phyloP scores from a whole-genome alignment of 2,329 filamentous ascomycete genomes.

The Sporothrix dimorphospora region DNA sequence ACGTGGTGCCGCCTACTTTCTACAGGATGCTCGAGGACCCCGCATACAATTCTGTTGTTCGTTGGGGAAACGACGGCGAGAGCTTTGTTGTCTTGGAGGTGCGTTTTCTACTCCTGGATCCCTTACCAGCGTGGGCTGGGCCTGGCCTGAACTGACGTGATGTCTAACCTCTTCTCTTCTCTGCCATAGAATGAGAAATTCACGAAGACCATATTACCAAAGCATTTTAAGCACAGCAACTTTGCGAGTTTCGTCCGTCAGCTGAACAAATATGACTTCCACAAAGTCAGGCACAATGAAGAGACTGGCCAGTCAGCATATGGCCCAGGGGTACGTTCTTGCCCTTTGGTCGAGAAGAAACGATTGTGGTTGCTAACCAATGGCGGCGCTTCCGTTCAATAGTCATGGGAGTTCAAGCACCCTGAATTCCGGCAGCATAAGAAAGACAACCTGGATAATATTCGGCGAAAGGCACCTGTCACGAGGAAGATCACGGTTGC shows the following conservation, averaged over 20 bases:
- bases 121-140: neutral
- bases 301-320: constrained; percentile 82
- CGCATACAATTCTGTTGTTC: constrained; percentile 86
- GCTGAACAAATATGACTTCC: constrained; percentile 63
- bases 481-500: constrained; percentile 68
- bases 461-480: constrained; percentile 90
- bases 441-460: constrained; percentile 95
- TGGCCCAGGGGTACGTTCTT: constrained; percentile 66
- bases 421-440: constrained; percentile 95
- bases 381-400: constrained; percentile 29
- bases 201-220: constrained; percentile 93
- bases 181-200: constrained; percentile 87
- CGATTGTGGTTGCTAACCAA: neutral
- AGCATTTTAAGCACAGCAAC: constrained; percentile 99
- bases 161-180: constrained; percentile 28
- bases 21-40: constrained; percentile 93
- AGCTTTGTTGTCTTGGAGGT: constrained; percentile 98
- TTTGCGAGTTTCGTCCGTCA: constrained; percentile 96
- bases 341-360: neutral
- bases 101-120: constrained; percentile 39
- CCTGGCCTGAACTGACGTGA: neutral
- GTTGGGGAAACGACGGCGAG: constrained; percentile 93
- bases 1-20: constrained; percentile 4
- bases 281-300: constrained; percentile 94
- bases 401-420: constrained; percentile 97